These are phyloP conservation scores for Vigna angularis DNA, from an alignment of 306 rosid species.

Conservation along the genomic window DNA sequence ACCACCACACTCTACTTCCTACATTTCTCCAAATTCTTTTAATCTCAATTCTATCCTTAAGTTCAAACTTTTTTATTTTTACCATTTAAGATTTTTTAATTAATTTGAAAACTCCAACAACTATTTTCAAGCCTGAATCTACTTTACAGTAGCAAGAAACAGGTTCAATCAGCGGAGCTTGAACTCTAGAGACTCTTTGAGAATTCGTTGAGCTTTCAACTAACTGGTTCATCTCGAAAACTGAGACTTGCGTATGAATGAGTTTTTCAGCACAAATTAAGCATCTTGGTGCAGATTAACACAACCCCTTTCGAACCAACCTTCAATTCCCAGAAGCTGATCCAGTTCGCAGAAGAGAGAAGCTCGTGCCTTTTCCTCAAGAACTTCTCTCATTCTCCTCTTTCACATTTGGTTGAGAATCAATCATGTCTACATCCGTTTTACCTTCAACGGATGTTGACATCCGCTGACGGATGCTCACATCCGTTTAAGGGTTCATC, in stretches of 20 bases:
- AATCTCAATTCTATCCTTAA: too few species aligned
- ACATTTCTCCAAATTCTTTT: too few species aligned
- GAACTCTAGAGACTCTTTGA: conserved; percentile 79
- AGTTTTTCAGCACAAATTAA: conserved; percentile 50
- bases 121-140: conserved; percentile 93
- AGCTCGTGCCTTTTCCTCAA: conserved; percentile 42
- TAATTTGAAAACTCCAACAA: conserved; percentile 54
- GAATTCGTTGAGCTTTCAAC: conserved; percentile 70
- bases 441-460: too few species aligned
- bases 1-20: too few species aligned
- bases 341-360: conserved; percentile 45
- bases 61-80: too few species aligned
- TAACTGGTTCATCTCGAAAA: conserved; percentile 67
- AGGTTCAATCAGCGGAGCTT: conserved; percentile 98
- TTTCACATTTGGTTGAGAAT: conserved; percentile 36
- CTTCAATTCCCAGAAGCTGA: conserved; percentile 56
- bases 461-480: background rate
- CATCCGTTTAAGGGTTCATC: too few species aligned
- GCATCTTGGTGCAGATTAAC: conserved; percentile 64
- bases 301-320: conserved; percentile 42
- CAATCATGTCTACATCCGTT: too few species aligned
- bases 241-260: conserved; percentile 47
- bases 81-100: too few species aligned
- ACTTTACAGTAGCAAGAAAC: conserved; percentile 99
- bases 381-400: conserved; percentile 44